These are phyloP conservation scores for Parastagonospora nodorum DNA, from an alignment of 2,329 filamentous ascomycete species.

Conservation along the genomic window DNA sequence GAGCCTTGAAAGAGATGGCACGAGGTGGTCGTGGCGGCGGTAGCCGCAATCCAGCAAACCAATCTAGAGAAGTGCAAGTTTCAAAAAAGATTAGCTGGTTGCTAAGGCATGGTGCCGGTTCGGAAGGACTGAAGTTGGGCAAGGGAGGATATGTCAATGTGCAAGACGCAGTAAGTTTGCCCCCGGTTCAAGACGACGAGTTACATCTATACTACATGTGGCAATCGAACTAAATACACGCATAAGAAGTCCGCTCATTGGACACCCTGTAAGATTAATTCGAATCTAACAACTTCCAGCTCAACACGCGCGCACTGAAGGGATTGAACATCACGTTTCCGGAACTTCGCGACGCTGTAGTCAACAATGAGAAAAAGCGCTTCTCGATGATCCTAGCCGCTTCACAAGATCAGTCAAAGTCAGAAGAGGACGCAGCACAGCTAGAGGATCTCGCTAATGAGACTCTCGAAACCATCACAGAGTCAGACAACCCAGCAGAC, in stretches of 20 bases:
- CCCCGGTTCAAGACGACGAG: neutral
- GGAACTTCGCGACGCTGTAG: constrained; percentile 73
- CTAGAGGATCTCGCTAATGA: constrained; percentile 14
- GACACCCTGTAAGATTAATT: neutral
- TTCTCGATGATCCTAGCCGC: constrained; percentile 73
- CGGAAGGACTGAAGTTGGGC: constrained; percentile 64
- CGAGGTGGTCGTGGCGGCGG: constrained; percentile 42
- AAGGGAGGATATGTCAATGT: constrained; percentile 66
- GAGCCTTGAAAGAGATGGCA: constrained; percentile 22
- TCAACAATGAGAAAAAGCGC: constrained; percentile 84
- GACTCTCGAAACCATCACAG: constrained; percentile 11
- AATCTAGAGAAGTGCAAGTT: constrained; percentile 51
- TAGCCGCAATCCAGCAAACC: constrained; percentile 42
- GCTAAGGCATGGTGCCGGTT: constrained; percentile 65
- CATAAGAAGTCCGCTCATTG: neutral
- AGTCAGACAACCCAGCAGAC: constrained; percentile 60
- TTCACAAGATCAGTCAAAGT: constrained; percentile 8
- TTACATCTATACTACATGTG: neutral
- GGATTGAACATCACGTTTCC: constrained; percentile 73
- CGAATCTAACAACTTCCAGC: constrained; percentile 44
- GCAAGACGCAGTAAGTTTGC: constrained; percentile 58
- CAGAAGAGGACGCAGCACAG: constrained; percentile 5
- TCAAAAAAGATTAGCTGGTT: constrained; percentile 60
- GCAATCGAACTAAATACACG: neutral
- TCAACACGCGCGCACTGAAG: constrained; percentile 65